phyloP scores from a whole-genome alignment of 441 rosid genomes.

The Adansonia gregorii region DNA sequence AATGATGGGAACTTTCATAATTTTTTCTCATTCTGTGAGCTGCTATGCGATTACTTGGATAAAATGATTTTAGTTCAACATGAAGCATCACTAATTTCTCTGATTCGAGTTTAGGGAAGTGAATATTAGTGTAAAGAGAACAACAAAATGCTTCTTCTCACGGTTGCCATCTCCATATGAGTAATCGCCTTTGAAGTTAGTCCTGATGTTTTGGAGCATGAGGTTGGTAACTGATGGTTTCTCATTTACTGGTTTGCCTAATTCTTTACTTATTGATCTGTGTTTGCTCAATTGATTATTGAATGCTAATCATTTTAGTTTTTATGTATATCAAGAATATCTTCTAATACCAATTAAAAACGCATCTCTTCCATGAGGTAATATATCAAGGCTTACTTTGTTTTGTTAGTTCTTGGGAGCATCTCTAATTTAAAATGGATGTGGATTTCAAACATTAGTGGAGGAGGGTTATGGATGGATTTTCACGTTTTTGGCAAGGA shows the following conservation, averaged over 20 bases:
- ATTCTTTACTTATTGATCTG: neutral
- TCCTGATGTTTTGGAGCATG: neutral
- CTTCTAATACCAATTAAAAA: neutral
- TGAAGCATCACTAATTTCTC: neutral
- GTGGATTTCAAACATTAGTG: neutral
- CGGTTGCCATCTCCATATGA: neutral
- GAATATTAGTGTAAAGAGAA: neutral
- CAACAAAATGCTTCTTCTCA: neutral
- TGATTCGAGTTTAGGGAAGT: neutral
- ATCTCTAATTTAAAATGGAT: neutral
- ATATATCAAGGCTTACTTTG: neutral
- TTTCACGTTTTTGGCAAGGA: neutral
- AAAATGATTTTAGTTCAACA: neutral
- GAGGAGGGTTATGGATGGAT: neutral
- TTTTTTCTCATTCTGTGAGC: slow-evolving; percentile 6
- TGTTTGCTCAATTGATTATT: neutral
- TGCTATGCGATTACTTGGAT: neutral
- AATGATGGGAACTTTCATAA: neutral
- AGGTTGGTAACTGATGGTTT: neutral
- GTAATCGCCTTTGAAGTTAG: neutral
- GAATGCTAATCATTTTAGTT: neutral
- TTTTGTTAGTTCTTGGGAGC: neutral
- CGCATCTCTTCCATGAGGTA: neutral
- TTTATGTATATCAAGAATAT: neutral
- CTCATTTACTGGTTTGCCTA: neutral